phyloP scores from a whole-genome alignment of 176 grass and related monocot species.

The Microstegium vimineum region DNA sequence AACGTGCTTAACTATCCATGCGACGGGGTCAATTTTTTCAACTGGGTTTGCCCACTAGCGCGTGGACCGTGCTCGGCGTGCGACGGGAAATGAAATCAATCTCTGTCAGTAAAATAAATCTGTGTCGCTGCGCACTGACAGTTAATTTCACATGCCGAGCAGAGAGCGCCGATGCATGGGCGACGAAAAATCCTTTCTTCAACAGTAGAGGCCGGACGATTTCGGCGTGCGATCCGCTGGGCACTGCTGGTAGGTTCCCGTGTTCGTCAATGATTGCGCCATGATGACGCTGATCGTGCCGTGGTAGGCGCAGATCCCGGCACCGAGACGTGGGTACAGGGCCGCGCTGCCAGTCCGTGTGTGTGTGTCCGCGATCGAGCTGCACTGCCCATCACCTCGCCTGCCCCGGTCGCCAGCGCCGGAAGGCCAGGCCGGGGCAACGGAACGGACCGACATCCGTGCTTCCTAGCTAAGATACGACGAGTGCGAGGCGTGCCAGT shows the following conservation, averaged over 20 bases:
- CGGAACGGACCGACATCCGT: neutral
- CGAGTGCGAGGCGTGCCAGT: neutral
- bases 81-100: neutral
- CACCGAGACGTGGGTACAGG: neutral
- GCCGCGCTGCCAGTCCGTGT: neutral
- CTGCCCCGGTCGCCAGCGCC: no score
- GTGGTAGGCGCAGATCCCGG: neutral
- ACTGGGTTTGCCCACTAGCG: no score
- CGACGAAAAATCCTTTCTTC: neutral
- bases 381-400: no score
- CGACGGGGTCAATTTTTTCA: no score
- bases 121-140: conserved; percentile 2
- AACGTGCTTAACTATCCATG: no score
- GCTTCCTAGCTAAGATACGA: no score
- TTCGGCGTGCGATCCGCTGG: neutral
- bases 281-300: conserved; percentile 18
- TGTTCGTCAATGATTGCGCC: conserved; percentile 34
- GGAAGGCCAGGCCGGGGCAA: neutral
- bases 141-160: conserved; percentile 8
- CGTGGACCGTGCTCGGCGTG: neutral
- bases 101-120: neutral
- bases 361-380: no score
- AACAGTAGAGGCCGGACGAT: neutral
- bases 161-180: neutral
- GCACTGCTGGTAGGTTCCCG: neutral